Evolutionary conservation across 768 basidiomycete species (phyloP), one percentile per base, ranked within the genome.

Genomic region (Tylopilus vinaceipallidus): DNA sequence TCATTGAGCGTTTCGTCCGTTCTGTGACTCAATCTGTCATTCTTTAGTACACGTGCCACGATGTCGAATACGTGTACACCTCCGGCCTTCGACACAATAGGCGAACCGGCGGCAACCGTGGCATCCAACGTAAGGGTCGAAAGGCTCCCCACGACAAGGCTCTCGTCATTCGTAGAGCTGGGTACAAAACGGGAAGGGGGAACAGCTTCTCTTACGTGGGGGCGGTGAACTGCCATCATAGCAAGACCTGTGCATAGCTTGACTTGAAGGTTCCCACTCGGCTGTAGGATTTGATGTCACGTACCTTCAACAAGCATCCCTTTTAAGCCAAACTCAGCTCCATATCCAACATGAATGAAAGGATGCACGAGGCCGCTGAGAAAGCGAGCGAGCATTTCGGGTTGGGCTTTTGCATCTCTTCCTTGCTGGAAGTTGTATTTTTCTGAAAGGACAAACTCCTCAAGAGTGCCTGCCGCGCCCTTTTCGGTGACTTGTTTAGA

Each of bases 291-390:
- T 26, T 11, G 5, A 29, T 3, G 14, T 7, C 22, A 29, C 52
- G 10, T n/a, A 81, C 85, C 86, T 73, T 88, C 85, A 4, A 76
- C 77, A 1, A 82, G 58, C 61, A 85, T 71, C 1, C 84, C 86
- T 14, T 75, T 78, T 32, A 87, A 43, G 7, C 75, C 75, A 50
- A 88, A 86, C 62, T 88, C 87, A 3, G 72, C 51, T 0, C 84
- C 86, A 55, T 80, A 77, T 3, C 82, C 84, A 8, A 69, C 55
- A 57, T 86, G 82, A 38, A 88, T 86, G 45, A 85, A 39, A 0
- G 85, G 75, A 54, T 88, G 87, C 3, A 86, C 6, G 20, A 87
- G 55, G 0, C 76, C 80, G 0, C 73, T 66, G 12, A 52, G 23
- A 47, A 81, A 71, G 16, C 82, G 77, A 45, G 66, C 70, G 6